Evolutionary conservation across 352 stramenopile species (phyloP).

Genomic region (Phytophthora macrochlamydospora): DNA sequence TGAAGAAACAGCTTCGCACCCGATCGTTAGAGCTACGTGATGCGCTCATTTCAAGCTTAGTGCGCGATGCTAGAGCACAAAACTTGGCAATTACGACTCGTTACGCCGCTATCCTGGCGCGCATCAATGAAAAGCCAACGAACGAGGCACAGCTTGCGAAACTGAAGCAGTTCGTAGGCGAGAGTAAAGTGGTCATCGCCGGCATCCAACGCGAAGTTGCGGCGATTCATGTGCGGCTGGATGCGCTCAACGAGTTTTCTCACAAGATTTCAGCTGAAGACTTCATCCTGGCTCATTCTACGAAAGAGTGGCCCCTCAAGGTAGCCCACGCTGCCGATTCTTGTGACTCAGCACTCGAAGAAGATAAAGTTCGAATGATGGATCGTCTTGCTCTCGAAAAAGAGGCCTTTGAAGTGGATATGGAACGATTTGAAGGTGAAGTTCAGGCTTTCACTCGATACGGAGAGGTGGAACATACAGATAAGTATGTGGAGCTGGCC

Average conservation of each 20-base stretch:
- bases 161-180: conserved; percentile 89
- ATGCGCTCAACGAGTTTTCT: conserved; percentile 81
- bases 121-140: conserved; percentile 92
- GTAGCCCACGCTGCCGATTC: conserved; percentile 82
- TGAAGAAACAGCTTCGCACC: conserved; percentile 76
- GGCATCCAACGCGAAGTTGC: conserved; percentile 81
- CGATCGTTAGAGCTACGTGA: conserved; percentile 77
- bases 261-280: conserved; percentile 90
- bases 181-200: conserved; percentile 79
- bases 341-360: conserved; percentile 89
- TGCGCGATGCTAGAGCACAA: conserved; percentile 73
- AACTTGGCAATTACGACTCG: conserved; percentile 90
- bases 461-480: conserved; percentile 87
- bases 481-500: conserved; percentile 90
- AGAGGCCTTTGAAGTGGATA: conserved; percentile 82
- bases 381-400: conserved; percentile 93
- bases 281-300: conserved; percentile 88
- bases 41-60: conserved; percentile 82
- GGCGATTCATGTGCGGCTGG: conserved; percentile 73
- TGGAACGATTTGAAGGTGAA: conserved; percentile 89
- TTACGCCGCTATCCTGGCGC: conserved; percentile 88
- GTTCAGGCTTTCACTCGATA: conserved; percentile 89
- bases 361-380: conserved; percentile 95
- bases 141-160: conserved; percentile 92
- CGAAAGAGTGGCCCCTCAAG: conserved; percentile 87